A percentile compares a stretch with the other conserved stretches of the same genome.
Evolutionary conservation across 2,329 filamentous ascomycete species (phyloP).

Genomic region (Fusarium subtropicale): DNA sequence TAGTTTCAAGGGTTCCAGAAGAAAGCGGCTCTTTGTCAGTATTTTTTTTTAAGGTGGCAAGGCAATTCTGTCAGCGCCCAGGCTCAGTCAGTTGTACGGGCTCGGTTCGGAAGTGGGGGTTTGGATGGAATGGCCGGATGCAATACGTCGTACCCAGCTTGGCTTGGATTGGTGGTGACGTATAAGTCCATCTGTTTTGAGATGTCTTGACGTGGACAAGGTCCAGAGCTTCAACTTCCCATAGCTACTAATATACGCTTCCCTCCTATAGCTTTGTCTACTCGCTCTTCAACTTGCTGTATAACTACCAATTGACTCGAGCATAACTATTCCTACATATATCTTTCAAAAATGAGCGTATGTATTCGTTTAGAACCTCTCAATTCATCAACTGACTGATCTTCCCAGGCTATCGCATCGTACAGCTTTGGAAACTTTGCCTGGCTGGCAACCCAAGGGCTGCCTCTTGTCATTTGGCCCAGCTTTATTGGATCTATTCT

Average conservation of each 20-base stretch:
- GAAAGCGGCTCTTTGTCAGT: slow-evolving; percentile 10
- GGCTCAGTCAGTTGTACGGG: neutral
- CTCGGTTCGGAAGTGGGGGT: slow-evolving; percentile 13
- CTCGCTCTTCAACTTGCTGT: neutral
- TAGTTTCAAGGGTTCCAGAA: neutral
- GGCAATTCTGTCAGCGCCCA: neutral
- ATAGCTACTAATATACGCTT: neutral
- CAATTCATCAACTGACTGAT: slow-evolving; percentile 9
- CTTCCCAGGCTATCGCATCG: slow-evolving; percentile 58
- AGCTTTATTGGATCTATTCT: slow-evolving; percentile 61
- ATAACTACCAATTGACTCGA: neutral
- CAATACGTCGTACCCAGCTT: slow-evolving; percentile 7
- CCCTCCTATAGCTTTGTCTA: neutral
- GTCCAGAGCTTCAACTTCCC: slow-evolving; percentile 1
- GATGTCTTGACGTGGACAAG: slow-evolving; percentile 1
- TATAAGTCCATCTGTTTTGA: slow-evolving; percentile 1
- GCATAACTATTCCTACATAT: no score
- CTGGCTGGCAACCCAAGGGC: slow-evolving; percentile 62
- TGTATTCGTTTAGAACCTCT: neutral
- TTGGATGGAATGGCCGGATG: slow-evolving; percentile 1
- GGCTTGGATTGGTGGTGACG: slow-evolving; percentile 22
- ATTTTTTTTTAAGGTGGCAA: slow-evolving; percentile 21
- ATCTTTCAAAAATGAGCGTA: slow-evolving; percentile 38
- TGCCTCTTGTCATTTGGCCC: slow-evolving; percentile 62
- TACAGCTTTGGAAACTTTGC: slow-evolving; percentile 64